phyloP scores from a whole-genome alignment of 208 protist species.

The Kentomonas sorsogonicus region DNA sequence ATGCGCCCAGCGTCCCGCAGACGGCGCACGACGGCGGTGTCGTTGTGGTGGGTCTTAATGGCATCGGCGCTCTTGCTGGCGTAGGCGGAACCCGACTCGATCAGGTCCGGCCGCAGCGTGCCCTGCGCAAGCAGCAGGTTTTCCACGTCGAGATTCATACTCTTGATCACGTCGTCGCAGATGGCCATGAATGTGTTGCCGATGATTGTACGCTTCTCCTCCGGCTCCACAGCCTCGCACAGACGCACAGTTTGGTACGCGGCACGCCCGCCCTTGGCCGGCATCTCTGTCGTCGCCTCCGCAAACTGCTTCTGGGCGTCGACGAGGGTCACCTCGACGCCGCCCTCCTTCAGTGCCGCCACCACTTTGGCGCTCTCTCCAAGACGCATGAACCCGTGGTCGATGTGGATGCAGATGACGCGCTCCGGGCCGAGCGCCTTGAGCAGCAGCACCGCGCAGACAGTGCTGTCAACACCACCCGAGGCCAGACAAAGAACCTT shows the following conservation, averaged over 20 bases:
- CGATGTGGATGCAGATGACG: conserved; percentile 96
- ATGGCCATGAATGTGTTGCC: conserved; percentile 97
- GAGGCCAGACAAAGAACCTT: conserved; percentile 95
- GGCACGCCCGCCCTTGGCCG: conserved; percentile 36
- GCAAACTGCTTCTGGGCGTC: conserved; percentile 73
- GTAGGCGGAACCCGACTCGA: conserved; percentile 91
- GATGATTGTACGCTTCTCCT: conserved; percentile 97
- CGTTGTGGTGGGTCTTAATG: conserved; percentile 99
- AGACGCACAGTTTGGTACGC: conserved; percentile 53
- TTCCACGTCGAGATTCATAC: conserved; percentile 57
- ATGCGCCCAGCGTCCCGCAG: conserved; percentile 92
- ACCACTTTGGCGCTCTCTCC: conserved; percentile 87
- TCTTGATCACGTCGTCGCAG: conserved; percentile 65
- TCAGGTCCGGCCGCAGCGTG: conserved; percentile 96
- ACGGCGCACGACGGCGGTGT: conserved; percentile 92
- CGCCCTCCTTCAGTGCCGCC: conserved; percentile 60
- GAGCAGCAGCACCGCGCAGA: conserved; percentile 94
- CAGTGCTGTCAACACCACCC: conserved; percentile 97
- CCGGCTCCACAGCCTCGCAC: conserved; percentile 61
- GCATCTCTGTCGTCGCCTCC: conserved; percentile 69
- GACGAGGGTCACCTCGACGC: conserved; percentile 73
- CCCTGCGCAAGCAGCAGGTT: conserved; percentile 90
- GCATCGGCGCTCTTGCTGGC: conserved; percentile 85
- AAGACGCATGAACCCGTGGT: conserved; percentile 97
- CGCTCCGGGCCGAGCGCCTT: conserved; percentile 93